A percentile compares a stretch with the other conserved stretches of the same genome.
Evolutionary conservation across 495 filamentous ascomycete species (phyloP).

Genomic region (Lepraria neglecta): DNA sequence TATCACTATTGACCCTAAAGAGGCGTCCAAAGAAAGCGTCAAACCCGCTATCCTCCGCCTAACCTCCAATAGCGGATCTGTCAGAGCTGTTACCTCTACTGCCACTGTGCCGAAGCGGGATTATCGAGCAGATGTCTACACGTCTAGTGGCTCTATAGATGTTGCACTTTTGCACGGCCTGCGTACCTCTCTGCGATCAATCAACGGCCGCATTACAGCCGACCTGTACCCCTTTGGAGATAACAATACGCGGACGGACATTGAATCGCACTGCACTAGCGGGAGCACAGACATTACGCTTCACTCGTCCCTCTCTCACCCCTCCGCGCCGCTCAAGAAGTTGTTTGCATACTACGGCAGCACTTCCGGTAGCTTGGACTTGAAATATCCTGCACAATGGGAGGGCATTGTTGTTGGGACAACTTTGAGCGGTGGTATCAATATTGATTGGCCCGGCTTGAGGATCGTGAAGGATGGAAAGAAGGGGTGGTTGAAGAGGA

Average conservation of each 20-base stretch:
- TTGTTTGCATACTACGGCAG: slow-evolving; percentile 13
- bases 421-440: slow-evolving; percentile 19
- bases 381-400: slow-evolving; percentile 24
- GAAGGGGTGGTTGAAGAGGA: slow-evolving; percentile 14
- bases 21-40: slow-evolving; percentile 10
- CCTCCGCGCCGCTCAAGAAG: slow-evolving; percentile 9
- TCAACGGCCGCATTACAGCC: slow-evolving; percentile 15
- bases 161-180: slow-evolving; percentile 21
- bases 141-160: slow-evolving; percentile 20
- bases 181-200: slow-evolving; percentile 17
- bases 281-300: slow-evolving; percentile 20
- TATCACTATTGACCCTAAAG: slow-evolving; percentile 15
- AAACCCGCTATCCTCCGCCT: slow-evolving; percentile 16
- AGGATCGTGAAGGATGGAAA: slow-evolving; percentile 16
- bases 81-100: slow-evolving; percentile 9
- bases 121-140: slow-evolving; percentile 19
- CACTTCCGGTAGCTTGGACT: slow-evolving; percentile 16
- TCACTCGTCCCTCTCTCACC: slow-evolving; percentile 22
- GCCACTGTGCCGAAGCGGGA: slow-evolving; percentile 17
- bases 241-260: slow-evolving; percentile 12
- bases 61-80: slow-evolving; percentile 16
- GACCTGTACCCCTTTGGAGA: slow-evolving; percentile 20
- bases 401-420: slow-evolving; percentile 20
- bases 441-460: slow-evolving; percentile 19
- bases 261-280: slow-evolving; percentile 14